These are phyloP conservation scores for Rutstroemia sp. DNA, from an alignment of 2,329 filamentous ascomycete species.

Conservation along the genomic window DNA sequence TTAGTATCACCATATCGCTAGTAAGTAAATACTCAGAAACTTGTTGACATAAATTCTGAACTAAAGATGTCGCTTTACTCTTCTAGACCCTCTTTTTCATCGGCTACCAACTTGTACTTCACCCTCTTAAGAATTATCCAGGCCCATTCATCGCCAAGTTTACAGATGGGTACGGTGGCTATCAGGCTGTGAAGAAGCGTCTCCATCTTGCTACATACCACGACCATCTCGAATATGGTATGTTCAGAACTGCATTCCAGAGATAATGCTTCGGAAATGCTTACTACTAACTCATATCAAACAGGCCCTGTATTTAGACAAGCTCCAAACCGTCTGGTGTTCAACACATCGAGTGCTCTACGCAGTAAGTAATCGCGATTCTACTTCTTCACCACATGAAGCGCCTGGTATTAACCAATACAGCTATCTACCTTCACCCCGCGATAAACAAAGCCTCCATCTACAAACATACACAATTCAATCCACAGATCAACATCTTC, in stretches of 20 bases:
- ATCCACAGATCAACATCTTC: background rate
- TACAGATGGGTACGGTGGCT: conserved; percentile 59
- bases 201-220: conserved; percentile 66
- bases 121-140: conserved; percentile 57
- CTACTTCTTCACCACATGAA: background rate
- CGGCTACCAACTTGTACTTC: conserved; percentile 43
- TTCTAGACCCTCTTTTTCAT: background rate
- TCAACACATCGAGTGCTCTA: background rate
- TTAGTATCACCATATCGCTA: no score
- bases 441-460: background rate
- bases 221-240: conserved; percentile 64
- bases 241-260: background rate
- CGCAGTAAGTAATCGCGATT: background rate
- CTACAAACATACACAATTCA: background rate
- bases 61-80: no score
- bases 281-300: background rate
- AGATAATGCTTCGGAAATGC: background rate
- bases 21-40: no score
- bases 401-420: background rate
- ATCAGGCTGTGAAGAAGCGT: conserved; percentile 68
- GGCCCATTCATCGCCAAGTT: conserved; percentile 57
- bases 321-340: background rate
- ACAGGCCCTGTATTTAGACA: background rate
- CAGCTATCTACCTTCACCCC: background rate
- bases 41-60: no score